phyloP scores from a whole-genome alignment of 2,329 filamentous ascomycete species.

The Stemphylium beticola region DNA sequence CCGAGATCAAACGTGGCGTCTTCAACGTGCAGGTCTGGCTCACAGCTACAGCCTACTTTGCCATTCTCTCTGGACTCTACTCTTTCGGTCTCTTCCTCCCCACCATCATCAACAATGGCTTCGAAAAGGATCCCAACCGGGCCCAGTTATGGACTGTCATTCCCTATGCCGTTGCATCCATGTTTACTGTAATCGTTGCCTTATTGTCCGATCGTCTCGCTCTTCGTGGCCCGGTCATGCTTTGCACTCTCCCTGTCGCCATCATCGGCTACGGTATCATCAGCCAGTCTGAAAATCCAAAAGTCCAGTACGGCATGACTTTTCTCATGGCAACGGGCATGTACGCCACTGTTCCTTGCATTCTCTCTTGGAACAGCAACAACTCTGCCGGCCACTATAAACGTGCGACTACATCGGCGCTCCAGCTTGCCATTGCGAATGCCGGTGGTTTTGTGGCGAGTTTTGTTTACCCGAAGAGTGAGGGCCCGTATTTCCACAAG shows the following conservation, averaged over 20 bases:
- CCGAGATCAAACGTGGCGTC: conserved; percentile 67
- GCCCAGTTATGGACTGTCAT: conserved; percentile 69
- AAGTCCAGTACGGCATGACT: conserved; percentile 69
- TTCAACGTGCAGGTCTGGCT: conserved; percentile 68
- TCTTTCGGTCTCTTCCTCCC: conserved; percentile 71
- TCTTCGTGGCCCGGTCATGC: conserved; percentile 67
- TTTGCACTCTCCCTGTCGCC: conserved; percentile 67
- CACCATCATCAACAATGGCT: conserved; percentile 66
- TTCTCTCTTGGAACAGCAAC: conserved; percentile 71
- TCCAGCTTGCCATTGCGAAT: conserved; percentile 72
- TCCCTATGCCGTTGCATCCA: conserved; percentile 66
- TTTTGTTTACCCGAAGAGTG: conserved; percentile 65
- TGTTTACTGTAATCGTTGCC: conserved; percentile 60
- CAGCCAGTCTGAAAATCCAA: conserved; percentile 59
- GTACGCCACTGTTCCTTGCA: conserved; percentile 67
- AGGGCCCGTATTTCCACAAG: conserved; percentile 63
- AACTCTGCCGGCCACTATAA: conserved; percentile 75
- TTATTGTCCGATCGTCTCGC: conserved; percentile 66
- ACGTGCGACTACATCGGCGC: conserved; percentile 68
- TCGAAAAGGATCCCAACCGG: conserved; percentile 62
- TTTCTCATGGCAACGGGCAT: conserved; percentile 71
- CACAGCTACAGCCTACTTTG: conserved; percentile 66
- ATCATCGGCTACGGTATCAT: conserved; percentile 71
- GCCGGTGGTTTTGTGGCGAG: conserved; percentile 70
- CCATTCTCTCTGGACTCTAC: conserved; percentile 64